Evolutionary conservation across 192 early-diverging fungal genomes (phyloP).

Genomic region (Thamnidium elegans): DNA sequence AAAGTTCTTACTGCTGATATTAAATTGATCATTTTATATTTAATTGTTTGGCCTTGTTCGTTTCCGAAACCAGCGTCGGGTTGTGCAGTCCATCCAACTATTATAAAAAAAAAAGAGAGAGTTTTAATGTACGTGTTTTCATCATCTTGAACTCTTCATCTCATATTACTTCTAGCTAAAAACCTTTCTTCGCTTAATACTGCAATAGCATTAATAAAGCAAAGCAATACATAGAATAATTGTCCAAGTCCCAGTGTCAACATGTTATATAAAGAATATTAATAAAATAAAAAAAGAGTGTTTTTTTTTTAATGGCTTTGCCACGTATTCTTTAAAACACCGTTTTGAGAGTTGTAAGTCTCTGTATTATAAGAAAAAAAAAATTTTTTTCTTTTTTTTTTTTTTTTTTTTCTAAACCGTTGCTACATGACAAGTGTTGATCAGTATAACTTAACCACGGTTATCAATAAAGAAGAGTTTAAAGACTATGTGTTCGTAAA

Average conservation of each 20-base stretch:
- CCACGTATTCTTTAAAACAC: too few relatives aligned
- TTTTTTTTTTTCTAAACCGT: not conserved
- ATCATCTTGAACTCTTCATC: not conserved
- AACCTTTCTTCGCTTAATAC: constrained; percentile 92
- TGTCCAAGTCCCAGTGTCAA: constrained; percentile 68
- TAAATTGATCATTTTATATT: constrained; percentile 79
- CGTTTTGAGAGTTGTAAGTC: not conserved
- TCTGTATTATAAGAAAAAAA: not conserved
- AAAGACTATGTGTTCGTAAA: constrained; percentile 12
- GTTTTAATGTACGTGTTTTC: not conserved
- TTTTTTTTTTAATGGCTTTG: too few relatives aligned
- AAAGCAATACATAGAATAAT: constrained; percentile 73
- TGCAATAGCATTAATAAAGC: constrained; percentile 87
- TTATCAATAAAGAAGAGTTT: constrained; percentile 29
- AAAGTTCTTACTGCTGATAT: constrained; percentile 89
- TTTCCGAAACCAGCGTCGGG: constrained; percentile 51
- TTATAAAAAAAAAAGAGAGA: constrained; percentile 3
- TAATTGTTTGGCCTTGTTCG: constrained; percentile 66
- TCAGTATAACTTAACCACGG: constrained; percentile 25
- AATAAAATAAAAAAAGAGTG: not conserved
- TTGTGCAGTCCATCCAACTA: constrained; percentile 46
- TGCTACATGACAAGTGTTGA: constrained; percentile 6
- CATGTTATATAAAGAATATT: not conserved
- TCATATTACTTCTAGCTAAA: constrained; percentile 72
- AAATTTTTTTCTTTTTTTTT: not conserved